Conservation (phyloP, 1,284 basidiomycete genomes). For the Grifola frondosa region DNA sequence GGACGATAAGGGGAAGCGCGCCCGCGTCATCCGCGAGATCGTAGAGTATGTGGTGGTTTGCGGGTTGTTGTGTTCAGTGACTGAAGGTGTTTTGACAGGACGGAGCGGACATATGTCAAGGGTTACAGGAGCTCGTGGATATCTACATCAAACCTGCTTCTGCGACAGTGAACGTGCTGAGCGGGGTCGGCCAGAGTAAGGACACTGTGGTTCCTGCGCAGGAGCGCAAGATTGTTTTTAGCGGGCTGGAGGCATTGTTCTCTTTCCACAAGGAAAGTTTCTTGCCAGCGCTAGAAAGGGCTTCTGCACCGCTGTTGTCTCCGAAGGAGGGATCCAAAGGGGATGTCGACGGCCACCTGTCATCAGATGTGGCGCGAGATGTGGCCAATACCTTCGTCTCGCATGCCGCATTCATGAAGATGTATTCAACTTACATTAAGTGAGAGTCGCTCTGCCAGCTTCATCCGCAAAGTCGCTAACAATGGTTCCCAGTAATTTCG, state of each 20-base stretch:
- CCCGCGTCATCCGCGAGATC: conserved; percentile 81
- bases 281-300: conserved; percentile 83
- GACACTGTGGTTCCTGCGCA: conserved; percentile 84
- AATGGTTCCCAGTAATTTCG: conserved; percentile 71
- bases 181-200: conserved; percentile 67
- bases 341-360: conserved; percentile 74
- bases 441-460: conserved; percentile 42
- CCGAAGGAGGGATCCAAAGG: conserved; percentile 41
- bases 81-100: conserved; percentile 48
- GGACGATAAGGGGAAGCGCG: conserved; percentile 81
- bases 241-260: conserved; percentile 87
- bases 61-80: conserved; percentile 5
- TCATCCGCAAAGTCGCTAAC: conserved; percentile 7
- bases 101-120: conserved; percentile 94
- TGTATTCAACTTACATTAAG: conserved; percentile 98
- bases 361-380: conserved; percentile 73
- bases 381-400: conserved; percentile 90
- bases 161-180: conserved; percentile 68
- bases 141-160: conserved; percentile 92
- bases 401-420: conserved; percentile 94
- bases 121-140: conserved; percentile 90
- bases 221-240: conserved; percentile 92
- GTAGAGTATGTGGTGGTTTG: conserved; percentile 61
- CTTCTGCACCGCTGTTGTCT: conserved; percentile 66
- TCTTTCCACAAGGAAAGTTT: conserved; percentile 93